Base-by-base conservation (phyloP, 1,284 basidiomycete genomes). In the Sporisorium reilianum region DNA sequence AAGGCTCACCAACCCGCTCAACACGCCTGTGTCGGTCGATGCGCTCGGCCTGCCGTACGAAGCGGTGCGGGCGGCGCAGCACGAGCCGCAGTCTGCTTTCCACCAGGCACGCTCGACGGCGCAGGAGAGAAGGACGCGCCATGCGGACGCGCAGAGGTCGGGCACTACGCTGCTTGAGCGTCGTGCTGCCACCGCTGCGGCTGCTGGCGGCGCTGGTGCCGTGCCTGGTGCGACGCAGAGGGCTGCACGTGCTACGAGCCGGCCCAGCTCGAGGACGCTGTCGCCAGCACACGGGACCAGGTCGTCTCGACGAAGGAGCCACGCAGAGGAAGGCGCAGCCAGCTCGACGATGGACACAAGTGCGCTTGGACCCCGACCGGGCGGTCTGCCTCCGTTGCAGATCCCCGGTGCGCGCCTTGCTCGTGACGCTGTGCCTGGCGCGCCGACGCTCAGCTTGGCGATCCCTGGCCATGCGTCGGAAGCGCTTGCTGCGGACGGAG, bases 1-100 rank as follows among this genome's bases (percentile, higher is more conserved):
- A 23, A 64, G 64, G 23, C 20, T 73, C 25, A 73, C 70, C 32
- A 64, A 68, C 18, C 61, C 61, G 14, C 60, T 73, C 61, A 73
- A 61, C 46, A 64, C 70, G 9, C 70, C 69, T 14, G 30, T 64
- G 1, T 30, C 57, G 1, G 53, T 59, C 5, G 59, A 59, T 32
- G 26, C 53, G 32, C 26, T 42, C 6, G 46, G 26, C 30, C 32
- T 44, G 18, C 22, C 52, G 7, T 59, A 42, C 9, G 58, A 50
- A 18, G 32, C 36, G 3, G 28, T 22, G 11, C 36, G 58, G n/a
- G 2, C 18, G 25, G 54, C 55, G 38, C 26, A 25, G 11, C 42
- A 28, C n/a, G 51, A 55, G 7, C 20, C 38, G 1, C 58, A 42
- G 45, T 38, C 55, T 5, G 55, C 55, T 3, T 57, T 57, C 36